Base-by-base conservation (phyloP, 306 rosid species). In the Macrotyloma uniflorum region DNA sequence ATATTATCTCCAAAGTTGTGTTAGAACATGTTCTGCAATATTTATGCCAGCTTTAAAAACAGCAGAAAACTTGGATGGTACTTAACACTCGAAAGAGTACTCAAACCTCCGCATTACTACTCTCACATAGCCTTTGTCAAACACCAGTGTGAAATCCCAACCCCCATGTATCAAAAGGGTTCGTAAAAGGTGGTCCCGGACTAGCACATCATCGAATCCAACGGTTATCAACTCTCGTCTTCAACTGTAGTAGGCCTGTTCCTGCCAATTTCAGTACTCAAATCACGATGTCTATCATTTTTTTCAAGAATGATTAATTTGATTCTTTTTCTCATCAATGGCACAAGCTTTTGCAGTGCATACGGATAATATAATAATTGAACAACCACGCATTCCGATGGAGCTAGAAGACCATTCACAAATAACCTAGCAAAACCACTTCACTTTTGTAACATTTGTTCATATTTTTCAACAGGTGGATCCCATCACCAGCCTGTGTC, bases 401-500 rank as follows among this genome's bases (percentile, higher is more conserved):
- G 40, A 63, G 47, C 61, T 0, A 49, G 59, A 43, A 7, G 74
- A 66, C 73, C 11, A 33, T 20, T 61, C 67, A 38, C 18, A 58
- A 13, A 58, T 28, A 58, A 58, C 16, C 47, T 36, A 8, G 57
- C 35, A 68, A 64, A 74, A 30, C 12, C 28, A 5, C 28, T 73
- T 77, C 15, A 8, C 86, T 79, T 79, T 79, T 38, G 49, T 77
- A 12, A 8, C 86, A 75, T 79, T 79, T 38, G 49, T 55, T 75
- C 74, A 55, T n/a, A 8, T 70, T 79, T 75, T 80, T 80, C 80
- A 79, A 26, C 13, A 74, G 15, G 86, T 79, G 85, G 87, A 83
- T 36, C 87, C 87, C 87, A 87, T 65, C 86, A 32, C 49, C 83
- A 80, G 83, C 83, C 87, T 82, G 88, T 77, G 68, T 18, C 78